Evolutionary conservation across 129 eudicot genomes (phyloP), one percentile per base, ranked within the genome.

Genomic region (Calendula officinalis): DNA sequence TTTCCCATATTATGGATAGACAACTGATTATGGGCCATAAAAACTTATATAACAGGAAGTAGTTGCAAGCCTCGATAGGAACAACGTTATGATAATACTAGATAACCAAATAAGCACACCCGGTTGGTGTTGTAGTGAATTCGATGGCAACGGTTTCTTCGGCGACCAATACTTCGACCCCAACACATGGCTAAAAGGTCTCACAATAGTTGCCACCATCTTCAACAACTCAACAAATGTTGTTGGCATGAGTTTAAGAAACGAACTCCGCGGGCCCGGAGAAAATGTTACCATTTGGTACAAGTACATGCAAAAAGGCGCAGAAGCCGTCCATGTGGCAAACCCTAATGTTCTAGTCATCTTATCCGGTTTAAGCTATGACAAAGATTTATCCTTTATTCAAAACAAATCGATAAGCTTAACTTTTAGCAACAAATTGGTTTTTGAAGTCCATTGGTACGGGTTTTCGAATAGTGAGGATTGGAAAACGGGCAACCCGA

Each of bases 81-180:
- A 86, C 74, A 94, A 89, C 39, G 84, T 94, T 72, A 81, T 94
- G 96, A 74, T 94, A n/a, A 69, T 94, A 37, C 11, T 94, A 22
- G 99, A 94, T 88, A 94, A 94, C 73, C 99, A 94, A 38, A 62
- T 81, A 75, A 83, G 92, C 75, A 84, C 73, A 67, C 95, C 97
- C 6, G 97, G 97, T 14, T 94, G 99, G 99, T 88, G 99, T 71
- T 88, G 99, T 62, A 89, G 95, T 67, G 78, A 62, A 53, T 66
- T 66, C 9, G 99, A 94, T 53, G 97, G 90, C 54, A 94, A 85
- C 58, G 99, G 97, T 14, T 94, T 94, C 83, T 94, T 94, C 58
- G 99, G 99, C 2, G 99, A 94, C 57, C 70, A 72, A n/a, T 83
- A 85, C 60, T 88, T 94, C 72, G 73, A 86, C 59, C 90, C 97